A percentile compares a stretch with the other conserved stretches of the same genome.
Evolutionary conservation across 371 early-diverging fungal genomes (phyloP).

Genomic region (Capniomyces stellatus): DNA sequence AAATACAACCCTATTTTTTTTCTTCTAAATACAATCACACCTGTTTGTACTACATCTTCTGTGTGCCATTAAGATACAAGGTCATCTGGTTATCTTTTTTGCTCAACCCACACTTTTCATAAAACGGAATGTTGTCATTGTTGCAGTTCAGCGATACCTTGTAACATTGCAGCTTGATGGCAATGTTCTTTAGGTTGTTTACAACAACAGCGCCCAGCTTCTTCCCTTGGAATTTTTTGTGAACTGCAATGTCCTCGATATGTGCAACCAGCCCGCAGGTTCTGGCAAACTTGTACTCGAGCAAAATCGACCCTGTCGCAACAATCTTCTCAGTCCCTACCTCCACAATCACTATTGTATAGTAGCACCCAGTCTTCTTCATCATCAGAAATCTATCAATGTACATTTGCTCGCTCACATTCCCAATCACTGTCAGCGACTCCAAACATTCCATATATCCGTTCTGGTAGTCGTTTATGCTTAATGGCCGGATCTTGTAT

Average conservation of each 20-base stretch:
- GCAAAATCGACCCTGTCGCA: conserved; percentile 85
- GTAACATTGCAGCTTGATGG: conserved; percentile 45
- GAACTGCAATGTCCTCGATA: conserved; percentile 89
- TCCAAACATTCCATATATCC: conserved; percentile 29
- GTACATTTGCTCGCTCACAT: conserved; percentile 26
- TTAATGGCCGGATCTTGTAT: conserved; percentile 19
- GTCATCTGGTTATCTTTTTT: conserved; percentile 77
- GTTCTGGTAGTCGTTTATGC: neutral
- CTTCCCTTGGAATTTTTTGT: conserved; percentile 78
- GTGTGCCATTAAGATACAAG: conserved; percentile 22
- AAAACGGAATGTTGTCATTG: conserved; percentile 72
- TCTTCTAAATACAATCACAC: too few relatives aligned
- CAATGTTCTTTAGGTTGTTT: conserved; percentile 50
- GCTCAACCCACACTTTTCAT: conserved; percentile 79
- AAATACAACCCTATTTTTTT: too few relatives aligned
- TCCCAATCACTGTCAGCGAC: conserved; percentile 29
- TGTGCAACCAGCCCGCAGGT: conserved; percentile 77
- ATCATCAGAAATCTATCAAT: conserved; percentile 59
- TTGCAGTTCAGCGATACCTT: conserved; percentile 74
- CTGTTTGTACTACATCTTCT: neutral
- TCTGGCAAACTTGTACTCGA: conserved; percentile 93
- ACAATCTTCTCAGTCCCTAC: conserved; percentile 38
- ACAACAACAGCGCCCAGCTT: conserved; percentile 61
- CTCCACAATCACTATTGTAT: conserved; percentile 71
- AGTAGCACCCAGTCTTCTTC: conserved; percentile 35